A percentile compares a stretch with the other conserved stretches of the same genome.
Conservation (phyloP, 2,329 filamentous ascomycete species). For the Penicillium sp. region DNA sequence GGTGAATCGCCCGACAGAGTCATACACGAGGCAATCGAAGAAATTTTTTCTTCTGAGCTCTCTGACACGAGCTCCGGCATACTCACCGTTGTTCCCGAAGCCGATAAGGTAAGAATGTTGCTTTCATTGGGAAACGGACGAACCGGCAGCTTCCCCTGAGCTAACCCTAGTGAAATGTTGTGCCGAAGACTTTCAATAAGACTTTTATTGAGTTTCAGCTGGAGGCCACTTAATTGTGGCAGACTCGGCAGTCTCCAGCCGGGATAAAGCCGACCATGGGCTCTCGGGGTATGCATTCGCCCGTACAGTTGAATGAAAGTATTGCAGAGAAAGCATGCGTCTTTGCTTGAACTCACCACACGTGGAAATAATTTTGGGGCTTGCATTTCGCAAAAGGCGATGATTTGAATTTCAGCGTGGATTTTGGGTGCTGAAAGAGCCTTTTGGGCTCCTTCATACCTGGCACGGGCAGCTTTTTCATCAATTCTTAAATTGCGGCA, state of each 20-base stretch:
- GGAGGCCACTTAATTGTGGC: neutral
- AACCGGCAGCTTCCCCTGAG: neutral
- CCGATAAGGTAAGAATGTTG: neutral
- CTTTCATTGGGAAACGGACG: neutral
- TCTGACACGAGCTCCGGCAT: neutral
- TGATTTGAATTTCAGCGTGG: constrained; percentile 22
- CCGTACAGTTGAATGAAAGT: neutral
- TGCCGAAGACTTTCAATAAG: neutral
- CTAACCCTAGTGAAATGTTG: neutral
- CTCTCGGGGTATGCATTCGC: neutral
- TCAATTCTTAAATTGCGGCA: too few species aligned
- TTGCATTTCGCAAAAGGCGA: constrained; percentile 19
- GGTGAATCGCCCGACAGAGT: too few species aligned
- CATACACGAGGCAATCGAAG: neutral
- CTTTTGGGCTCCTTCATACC: too few species aligned
- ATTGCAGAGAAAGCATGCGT: constrained; percentile 2
- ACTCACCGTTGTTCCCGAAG: neutral
- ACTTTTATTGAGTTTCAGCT: neutral
- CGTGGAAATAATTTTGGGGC: constrained; percentile 7
- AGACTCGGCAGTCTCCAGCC: neutral
- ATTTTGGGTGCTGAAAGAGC: constrained; percentile 4
- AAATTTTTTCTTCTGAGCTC: neutral
- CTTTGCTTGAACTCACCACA: constrained; percentile 24
- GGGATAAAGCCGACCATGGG: neutral
- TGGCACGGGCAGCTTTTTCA: too few species aligned